Conservation (phyloP, 371 early-diverging fungal species). For the Dipsacomyces acuminosporus region DNA sequence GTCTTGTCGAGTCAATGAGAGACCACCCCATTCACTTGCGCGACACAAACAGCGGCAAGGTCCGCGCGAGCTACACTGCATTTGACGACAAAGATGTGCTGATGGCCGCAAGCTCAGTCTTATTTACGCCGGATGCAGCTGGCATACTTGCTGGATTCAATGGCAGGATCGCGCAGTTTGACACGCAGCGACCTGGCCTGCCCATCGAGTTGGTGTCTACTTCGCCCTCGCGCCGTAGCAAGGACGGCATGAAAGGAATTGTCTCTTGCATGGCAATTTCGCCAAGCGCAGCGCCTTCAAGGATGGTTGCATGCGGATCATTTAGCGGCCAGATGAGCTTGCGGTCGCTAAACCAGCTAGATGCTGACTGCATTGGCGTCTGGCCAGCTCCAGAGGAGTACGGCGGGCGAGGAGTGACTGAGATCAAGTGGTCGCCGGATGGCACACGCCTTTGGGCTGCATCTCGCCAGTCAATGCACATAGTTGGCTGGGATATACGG, state of each 20-base stretch:
- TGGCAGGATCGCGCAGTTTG: slow-evolving; percentile 12
- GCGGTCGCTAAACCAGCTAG: background rate
- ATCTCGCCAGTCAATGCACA: slow-evolving; percentile 5
- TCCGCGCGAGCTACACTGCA: slow-evolving; percentile 32
- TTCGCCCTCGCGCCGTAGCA: slow-evolving; percentile 10
- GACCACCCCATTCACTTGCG: slow-evolving; percentile 37
- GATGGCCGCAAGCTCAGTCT: slow-evolving; percentile 15
- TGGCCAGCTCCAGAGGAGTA: slow-evolving; percentile 30
- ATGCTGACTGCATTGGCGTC: background rate
- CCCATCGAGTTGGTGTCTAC: slow-evolving; percentile 9
- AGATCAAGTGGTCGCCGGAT: slow-evolving; percentile 19
- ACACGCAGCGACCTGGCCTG: slow-evolving; percentile 20
- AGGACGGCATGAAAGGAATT: slow-evolving; percentile 24
- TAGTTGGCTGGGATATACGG: slow-evolving; percentile 35
- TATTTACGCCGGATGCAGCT: slow-evolving; percentile 8
- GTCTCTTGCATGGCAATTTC: slow-evolving; percentile 18
- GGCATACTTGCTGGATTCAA: slow-evolving; percentile 12
- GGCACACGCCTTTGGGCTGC: slow-evolving; percentile 23
- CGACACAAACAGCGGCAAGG: slow-evolving; percentile 6
- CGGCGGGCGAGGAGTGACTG: slow-evolving; percentile 15
- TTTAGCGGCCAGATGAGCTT: slow-evolving; percentile 22
- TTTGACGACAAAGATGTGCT: slow-evolving; percentile 5
- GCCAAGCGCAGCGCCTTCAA: background rate
- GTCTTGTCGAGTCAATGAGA: slow-evolving; percentile 11
- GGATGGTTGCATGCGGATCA: slow-evolving; percentile 18